These are phyloP conservation scores for Tricholomella constricta DNA, from an alignment of 768 basidiomycete genomes.

Conservation along the genomic window DNA sequence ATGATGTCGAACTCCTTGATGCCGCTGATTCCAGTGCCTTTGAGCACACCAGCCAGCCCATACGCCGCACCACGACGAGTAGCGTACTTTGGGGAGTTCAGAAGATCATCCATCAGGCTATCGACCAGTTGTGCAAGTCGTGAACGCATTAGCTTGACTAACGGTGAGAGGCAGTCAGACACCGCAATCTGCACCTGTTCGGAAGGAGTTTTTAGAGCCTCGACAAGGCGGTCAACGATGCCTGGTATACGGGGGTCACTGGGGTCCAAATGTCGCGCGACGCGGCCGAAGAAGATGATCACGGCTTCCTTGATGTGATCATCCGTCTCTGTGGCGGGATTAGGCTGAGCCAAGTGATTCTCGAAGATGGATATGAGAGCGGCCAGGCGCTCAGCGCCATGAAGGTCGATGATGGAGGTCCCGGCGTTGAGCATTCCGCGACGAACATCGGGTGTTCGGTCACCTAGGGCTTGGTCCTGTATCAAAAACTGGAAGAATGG, in stretches of 20 bases:
- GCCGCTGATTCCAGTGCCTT: conserved; percentile 83
- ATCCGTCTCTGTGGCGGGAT: conserved; percentile 65
- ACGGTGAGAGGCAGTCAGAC: conserved; percentile 89
- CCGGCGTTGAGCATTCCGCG: conserved; percentile 88
- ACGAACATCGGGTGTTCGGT: conserved; percentile 79
- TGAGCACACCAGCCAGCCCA: conserved; percentile 89
- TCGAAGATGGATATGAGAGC: conserved; percentile 84
- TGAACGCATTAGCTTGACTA: conserved; percentile 71
- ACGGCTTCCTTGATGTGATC: conserved; percentile 95
- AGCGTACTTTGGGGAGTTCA: conserved; percentile 84
- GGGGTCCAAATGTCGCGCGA: conserved; percentile 83
- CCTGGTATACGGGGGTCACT: conserved; percentile 75
- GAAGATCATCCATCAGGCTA: conserved; percentile 73
- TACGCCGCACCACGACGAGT: conserved; percentile 96
- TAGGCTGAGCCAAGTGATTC: conserved; percentile 58
- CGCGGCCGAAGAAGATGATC: conserved; percentile 90
- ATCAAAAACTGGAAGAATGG: conserved; percentile 87
- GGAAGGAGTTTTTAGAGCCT: conserved; percentile 89
- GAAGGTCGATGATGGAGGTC: conserved; percentile 76
- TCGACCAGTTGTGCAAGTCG: conserved; percentile 70
- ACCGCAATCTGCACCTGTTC: conserved; percentile 97
- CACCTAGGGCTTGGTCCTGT: conserved; percentile 84
- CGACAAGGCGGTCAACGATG: conserved; percentile 84
- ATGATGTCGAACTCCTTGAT: conserved; percentile 87
- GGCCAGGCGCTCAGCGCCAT: conserved; percentile 72